phyloP scores from a whole-genome alignment of 352 stramenopile genomes.

The Discostella stelligera region DNA sequence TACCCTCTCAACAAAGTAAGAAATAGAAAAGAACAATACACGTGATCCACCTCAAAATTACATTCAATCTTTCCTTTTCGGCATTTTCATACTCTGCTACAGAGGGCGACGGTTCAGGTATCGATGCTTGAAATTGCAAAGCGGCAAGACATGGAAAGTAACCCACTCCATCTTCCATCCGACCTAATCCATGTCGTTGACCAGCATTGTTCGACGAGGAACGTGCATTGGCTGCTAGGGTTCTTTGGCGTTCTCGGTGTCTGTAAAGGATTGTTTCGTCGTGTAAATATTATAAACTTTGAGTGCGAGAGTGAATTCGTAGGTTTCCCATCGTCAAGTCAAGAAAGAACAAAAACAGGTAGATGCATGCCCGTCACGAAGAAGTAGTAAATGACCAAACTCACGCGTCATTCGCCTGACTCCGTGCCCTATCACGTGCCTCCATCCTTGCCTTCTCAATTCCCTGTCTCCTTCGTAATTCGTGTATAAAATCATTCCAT shows the following conservation, averaged over 20 bases:
- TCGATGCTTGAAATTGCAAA: conserved; percentile 49
- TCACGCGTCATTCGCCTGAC: conserved; percentile 44
- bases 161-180: conserved; percentile 41
- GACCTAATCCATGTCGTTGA: conserved; percentile 27
- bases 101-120: conserved; percentile 38
- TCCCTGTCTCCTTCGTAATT: conserved; percentile 34
- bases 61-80: conserved; percentile 43
- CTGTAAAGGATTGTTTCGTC: not conserved
- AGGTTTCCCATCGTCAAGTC: not conserved
- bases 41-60: conserved; percentile 31
- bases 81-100: conserved; percentile 39
- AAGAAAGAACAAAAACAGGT: too few relatives aligned
- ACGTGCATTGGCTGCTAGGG: conserved; percentile 31
- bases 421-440: conserved; percentile 31
- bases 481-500: conserved; percentile 42
- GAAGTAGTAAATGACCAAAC: conserved; percentile 4
- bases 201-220: conserved; percentile 5
- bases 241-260: conserved; percentile 47
- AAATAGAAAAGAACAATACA: conserved; percentile 42
- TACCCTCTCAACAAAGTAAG: conserved; percentile 24
- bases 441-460: conserved; percentile 30
- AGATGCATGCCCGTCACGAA: too few relatives aligned
- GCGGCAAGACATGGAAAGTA: conserved; percentile 48
- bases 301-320: not conserved
- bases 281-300: not conserved